Evolutionary conservation across 441 rosid species (phyloP), one percentile per base, ranked within the genome.

Genomic region (Populus hybrid): DNA sequence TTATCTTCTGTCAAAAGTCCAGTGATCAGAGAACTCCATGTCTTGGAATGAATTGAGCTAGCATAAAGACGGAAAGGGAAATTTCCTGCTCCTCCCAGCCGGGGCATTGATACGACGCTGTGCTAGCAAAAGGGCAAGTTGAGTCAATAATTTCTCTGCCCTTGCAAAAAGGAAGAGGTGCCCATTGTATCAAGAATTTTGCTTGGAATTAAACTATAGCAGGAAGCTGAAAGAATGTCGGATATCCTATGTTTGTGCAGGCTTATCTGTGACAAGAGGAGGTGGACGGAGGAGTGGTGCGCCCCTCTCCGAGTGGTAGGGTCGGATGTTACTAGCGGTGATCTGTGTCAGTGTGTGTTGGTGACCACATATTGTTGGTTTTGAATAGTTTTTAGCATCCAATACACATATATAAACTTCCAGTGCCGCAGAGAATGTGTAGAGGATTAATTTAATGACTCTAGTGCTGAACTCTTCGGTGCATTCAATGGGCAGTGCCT

Each of bases 161-260:
- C 42, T 28, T 57, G 12, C 63, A 1, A 1, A 68, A 70, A 35
- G 30, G 20, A 71, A 46, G 36, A 5, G 73, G 70, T 42, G 59
- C 10, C 73, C 38, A 10, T 34, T 21, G 69, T 7, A 5, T 26
- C 65, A 61, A 65, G 46, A 68, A 66, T 21, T 8, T 7, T 50
- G 32, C 57, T 63, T 24, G 28, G 20, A 23, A 74, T 46, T 70
- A 79, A 57, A 79, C 4, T 72, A 68, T 32, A n/a, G 69, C 6
- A 35, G 73, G 4, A 74, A 79, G 42, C n/a, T n/a, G 81, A 70
- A 70, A 74, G 81, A 68, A 24, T 82, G 81, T 83, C 71, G 81
- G 80, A 67, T 70, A 54, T 28, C 50, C 67, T 65, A 50, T 30
- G 65, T 46, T 42, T n/a, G 24, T 73, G 50, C 30, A 57, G 76